A percentile compares a stretch with the other conserved stretches of the same genome.
Evolutionary conservation across 2,329 filamentous ascomycete genomes (phyloP).

Genomic region (Alternaria panax): DNA sequence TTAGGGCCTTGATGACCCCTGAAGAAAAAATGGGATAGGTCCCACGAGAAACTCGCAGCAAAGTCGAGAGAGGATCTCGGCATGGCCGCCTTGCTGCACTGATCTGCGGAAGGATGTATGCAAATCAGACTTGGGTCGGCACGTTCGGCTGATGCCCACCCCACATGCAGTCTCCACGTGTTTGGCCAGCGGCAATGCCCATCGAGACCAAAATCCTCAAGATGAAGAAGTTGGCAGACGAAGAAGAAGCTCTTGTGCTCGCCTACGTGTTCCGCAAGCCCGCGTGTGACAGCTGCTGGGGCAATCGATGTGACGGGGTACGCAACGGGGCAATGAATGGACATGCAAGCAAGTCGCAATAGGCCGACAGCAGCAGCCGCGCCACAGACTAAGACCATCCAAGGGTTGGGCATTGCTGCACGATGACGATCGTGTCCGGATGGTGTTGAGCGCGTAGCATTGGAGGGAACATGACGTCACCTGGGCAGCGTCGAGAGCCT

Average conservation of each 20-base stretch:
- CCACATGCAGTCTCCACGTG: conserved; percentile 31
- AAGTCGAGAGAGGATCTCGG: conserved; percentile 1
- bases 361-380: conserved; percentile 13
- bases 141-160: conserved; percentile 30
- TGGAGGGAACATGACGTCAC: conserved; percentile 27
- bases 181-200: conserved; percentile 13
- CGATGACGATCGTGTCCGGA: conserved; percentile 22
- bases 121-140: conserved; percentile 17
- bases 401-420: conserved; percentile 17
- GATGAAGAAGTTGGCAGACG: neutral
- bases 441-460: conserved; percentile 11
- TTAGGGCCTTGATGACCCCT: neutral
- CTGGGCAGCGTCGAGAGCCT: neutral
- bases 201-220: neutral
- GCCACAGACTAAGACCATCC: conserved; percentile 15
- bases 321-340: conserved; percentile 2
- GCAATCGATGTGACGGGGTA: neutral
- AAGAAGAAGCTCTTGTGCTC: neutral
- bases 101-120: conserved; percentile 25
- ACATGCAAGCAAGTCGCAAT: conserved; percentile 1
- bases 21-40: neutral
- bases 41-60: conserved; percentile 2
- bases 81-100: conserved; percentile 7
- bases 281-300: conserved; percentile 6
- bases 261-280: conserved; percentile 4